phyloP scores from a whole-genome alignment of 192 early-diverging fungal genomes.

The Thoreauomyces humboldtii region DNA sequence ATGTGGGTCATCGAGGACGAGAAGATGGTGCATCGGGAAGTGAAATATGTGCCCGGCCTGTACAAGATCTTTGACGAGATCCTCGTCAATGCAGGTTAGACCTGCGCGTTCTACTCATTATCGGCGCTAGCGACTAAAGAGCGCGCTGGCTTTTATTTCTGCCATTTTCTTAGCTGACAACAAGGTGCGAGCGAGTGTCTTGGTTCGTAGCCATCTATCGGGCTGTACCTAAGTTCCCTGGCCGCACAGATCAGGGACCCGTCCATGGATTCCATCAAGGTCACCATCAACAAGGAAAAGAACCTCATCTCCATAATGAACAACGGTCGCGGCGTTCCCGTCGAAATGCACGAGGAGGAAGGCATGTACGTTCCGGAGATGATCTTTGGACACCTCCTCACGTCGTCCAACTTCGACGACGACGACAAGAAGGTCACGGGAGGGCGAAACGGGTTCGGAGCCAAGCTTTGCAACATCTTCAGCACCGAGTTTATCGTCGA shows the following conservation, averaged over 20 bases:
- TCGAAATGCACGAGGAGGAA: constrained; percentile 87
- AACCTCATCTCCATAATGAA: constrained; percentile 85
- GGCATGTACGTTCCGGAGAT: constrained; percentile 92
- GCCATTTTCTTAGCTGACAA: constrained; percentile 72
- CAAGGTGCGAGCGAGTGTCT: constrained; percentile 58
- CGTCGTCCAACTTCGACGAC: constrained; percentile 97
- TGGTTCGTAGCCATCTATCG: too few relatives aligned
- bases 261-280: constrained; percentile 80
- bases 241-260: constrained; percentile 72
- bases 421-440: constrained; percentile 91
- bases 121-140: too few relatives aligned
- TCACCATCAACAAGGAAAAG: constrained; percentile 75
- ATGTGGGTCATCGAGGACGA: constrained; percentile 82
- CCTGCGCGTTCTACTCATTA: too few relatives aligned
- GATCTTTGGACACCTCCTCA: constrained; percentile 95
- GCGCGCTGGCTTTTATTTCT: too few relatives aligned
- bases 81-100: constrained; percentile 74
- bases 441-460: constrained; percentile 85
- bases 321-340: constrained; percentile 91
- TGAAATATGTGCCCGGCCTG: constrained; percentile 77
- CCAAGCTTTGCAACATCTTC: constrained; percentile 96
- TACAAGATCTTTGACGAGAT: constrained; percentile 99
- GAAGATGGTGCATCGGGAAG: constrained; percentile 58
- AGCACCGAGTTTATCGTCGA: constrained; percentile 91
- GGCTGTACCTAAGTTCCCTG: neutral